Base-by-base conservation (phyloP, 495 filamentous ascomycete species). In the Talaromyces adpressus region DNA sequence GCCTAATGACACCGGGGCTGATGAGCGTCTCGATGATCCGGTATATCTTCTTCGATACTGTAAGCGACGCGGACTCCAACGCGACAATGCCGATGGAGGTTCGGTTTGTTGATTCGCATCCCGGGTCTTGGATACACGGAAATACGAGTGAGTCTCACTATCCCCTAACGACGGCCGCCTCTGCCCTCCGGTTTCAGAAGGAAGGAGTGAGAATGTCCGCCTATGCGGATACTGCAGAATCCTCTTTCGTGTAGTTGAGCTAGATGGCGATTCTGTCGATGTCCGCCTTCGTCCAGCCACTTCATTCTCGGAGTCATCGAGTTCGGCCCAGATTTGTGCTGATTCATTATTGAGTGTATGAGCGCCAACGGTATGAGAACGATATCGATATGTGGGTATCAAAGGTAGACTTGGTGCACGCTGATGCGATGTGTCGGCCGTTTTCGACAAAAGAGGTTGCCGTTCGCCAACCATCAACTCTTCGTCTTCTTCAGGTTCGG, bases 261-360 rank as follows among this genome's bases (percentile, higher is more conserved):
- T 36, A 18, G 56, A 12, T 5, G 52, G 52, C 2, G 22, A 58
- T 20, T 58, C 56, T 7, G 18, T 58, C 30, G 56, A 58, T 58
- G 56, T 2, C 65, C 51, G 45, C 64, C 64, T 4, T 57, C 60
- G 52, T n/a, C 30, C 29, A 9, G 25, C 67, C 62, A 4, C 52
- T 52, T 75, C 75, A 39, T 70, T 66, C 36, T 79, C 77, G 1
- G 77, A 79, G 47, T 81, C 79, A 41, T 82, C 79, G 16, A 82
- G 76, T 60, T 82, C 79, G 6, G 78, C 79, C 79, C 79, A 81
- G 18, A 82, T 81, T 14, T 79, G 80, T 2, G 78, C 79, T 14
- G 79, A 70, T 57, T 78, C 74, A 57, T 77, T 62, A 57, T 79
- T 73, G 25, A 71, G 66, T 11, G 73, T 52, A 25, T 57, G 69